Conservation (phyloP, 2,329 filamentous ascomycete species). For the Pseudopithomyces maydicus region DNA sequence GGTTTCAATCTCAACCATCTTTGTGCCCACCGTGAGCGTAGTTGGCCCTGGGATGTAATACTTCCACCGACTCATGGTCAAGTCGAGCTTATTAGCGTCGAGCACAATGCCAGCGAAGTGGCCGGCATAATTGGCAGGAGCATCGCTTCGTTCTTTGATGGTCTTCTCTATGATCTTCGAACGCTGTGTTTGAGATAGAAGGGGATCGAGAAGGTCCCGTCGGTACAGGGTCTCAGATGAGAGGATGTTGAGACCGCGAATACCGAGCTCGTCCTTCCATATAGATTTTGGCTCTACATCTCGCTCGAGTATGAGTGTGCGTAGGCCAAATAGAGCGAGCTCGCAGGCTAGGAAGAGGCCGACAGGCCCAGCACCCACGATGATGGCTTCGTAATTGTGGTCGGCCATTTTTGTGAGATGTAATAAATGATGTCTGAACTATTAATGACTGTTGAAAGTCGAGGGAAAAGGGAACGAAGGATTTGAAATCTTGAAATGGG, state of each 20-base stretch:
- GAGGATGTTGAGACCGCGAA: not conserved
- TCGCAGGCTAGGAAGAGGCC: not conserved
- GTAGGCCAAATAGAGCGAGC: not conserved
- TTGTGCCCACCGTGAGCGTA: not conserved
- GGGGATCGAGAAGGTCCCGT: not conserved
- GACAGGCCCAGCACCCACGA: constrained; percentile 1
- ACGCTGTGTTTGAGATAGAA: no score
- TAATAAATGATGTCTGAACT: no score
- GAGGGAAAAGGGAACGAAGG: no score
- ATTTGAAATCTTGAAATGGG: no score
- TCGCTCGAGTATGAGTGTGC: not conserved
- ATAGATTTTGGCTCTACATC: not conserved
- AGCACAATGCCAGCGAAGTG: not conserved
- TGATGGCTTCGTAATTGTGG: not conserved
- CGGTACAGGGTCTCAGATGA: not conserved
- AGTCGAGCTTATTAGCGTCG: not conserved
- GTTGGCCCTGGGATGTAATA: not conserved
- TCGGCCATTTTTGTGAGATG: no score
- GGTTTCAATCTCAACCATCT: not conserved
- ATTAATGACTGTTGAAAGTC: no score
- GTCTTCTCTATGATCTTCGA: not conserved
- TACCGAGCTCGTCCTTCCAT: not conserved
- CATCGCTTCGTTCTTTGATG: not conserved
- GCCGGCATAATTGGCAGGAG: not conserved
- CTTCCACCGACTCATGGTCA: not conserved